phyloP scores from a whole-genome alignment of 129 eudicot species.

The Ambrosia artemisiifolia region DNA sequence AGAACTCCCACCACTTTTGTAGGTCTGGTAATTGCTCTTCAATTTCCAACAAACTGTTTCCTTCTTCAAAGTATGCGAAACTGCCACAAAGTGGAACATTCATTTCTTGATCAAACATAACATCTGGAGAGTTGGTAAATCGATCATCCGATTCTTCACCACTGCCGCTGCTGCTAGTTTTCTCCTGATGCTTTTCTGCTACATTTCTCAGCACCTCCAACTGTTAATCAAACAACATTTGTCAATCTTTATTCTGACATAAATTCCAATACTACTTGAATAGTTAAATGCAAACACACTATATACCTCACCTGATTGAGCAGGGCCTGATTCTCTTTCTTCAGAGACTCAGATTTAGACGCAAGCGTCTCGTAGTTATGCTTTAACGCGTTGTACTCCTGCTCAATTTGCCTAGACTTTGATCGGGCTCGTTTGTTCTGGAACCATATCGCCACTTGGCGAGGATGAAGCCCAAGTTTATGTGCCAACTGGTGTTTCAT shows the following conservation, averaged over 20 bases:
- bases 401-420: conserved; percentile 49
- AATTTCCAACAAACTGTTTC: conserved; percentile 24
- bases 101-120: conserved; percentile 20
- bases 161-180: conserved; percentile 17
- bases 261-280: background rate
- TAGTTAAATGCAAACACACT: background rate
- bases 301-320: conserved; percentile 43
- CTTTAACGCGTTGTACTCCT: conserved; percentile 43
- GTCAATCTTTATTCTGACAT: background rate
- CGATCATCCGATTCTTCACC: conserved; percentile 26
- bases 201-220: conserved; percentile 31
- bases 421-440: conserved; percentile 67
- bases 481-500: conserved; percentile 60
- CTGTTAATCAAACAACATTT: conserved; percentile 9
- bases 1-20: conserved; percentile 42
- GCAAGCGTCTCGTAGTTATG: conserved; percentile 39
- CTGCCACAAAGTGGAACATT: conserved; percentile 24
- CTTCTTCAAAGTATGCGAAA: conserved; percentile 37
- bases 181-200: conserved; percentile 21
- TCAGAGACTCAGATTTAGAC: conserved; percentile 37
- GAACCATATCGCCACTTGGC: conserved; percentile 76
- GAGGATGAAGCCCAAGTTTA: conserved; percentile 59
- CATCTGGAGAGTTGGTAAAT: conserved; percentile 3
- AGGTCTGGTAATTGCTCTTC: conserved; percentile 31
- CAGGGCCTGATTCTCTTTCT: conserved; percentile 51